Evolutionary conservation across 2,329 filamentous ascomycete species (phyloP), one percentile per base, ranked within the genome.

Genomic region (Elsinoe arachidis): DNA sequence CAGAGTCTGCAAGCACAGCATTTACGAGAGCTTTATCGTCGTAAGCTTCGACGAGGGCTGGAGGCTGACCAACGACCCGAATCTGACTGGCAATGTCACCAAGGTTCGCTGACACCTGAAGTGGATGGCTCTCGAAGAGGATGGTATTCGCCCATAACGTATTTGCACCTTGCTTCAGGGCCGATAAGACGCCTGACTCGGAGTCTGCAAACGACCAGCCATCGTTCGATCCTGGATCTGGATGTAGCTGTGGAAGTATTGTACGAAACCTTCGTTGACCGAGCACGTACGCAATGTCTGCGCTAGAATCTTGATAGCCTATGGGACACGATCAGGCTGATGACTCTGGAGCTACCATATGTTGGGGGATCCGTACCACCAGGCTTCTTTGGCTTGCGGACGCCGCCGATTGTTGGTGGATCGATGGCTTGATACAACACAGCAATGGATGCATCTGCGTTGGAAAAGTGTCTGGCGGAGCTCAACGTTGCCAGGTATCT

Each of bases 131-230:
- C 0, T 70, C 68, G 61, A 79, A 80, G 1, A 79, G 63, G 39
- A 79, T 74, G 0, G 77, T 80, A 60, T 80, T 80, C 1, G 76
- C 75, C 76, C 76, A 79, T 2, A 79, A 64, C 60, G 76, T 72
- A 1, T 73, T 79, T 0, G 73, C 63, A 5, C 63, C 63, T 14
- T 51, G 72, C 0, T 69, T 54, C 1, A 78, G 53, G 0, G 76
- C 76, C 3, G 64, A 58, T 0, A 72, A 44, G n/a, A 77, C 73
- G 1, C 74, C 74, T 2, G 66, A 66, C 58, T 75, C 72, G 6
- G 71, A 74, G 58, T 77, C 74, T 2, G 74, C 69, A 57, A 75
- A 77, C 44, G 69, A 71, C 74, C 74, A 77, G 3, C 69, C 59
- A 11, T 57, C 54, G 15, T 64, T 52, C 14, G 58, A 58, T 2